Percentiles rank a stretch among this genome's conserved stretches.
phyloP scores from a whole-genome alignment of 176 grass and related monocot species.

The Musa schizocarpa region DNA sequence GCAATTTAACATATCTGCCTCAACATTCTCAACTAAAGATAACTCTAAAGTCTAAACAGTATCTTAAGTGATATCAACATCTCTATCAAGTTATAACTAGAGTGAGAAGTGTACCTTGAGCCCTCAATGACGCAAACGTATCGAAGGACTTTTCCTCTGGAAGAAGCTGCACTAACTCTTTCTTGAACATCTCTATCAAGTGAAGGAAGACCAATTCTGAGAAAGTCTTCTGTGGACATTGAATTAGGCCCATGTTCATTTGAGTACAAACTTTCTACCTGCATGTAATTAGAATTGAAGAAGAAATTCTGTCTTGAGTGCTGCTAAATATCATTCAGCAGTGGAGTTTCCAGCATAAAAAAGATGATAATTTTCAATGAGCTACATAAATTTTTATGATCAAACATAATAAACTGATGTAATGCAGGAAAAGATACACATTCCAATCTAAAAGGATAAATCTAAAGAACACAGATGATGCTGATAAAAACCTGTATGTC shows the following conservation, averaged over 20 bases:
- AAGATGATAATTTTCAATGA: neutral
- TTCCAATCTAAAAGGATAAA: neutral
- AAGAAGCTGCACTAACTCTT: constrained; percentile 53
- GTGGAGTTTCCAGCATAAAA: neutral
- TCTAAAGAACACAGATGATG: neutral
- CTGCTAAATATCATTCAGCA: neutral
- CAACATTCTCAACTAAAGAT: neutral
- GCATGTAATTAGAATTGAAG: constrained; percentile 19
- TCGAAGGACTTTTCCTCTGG: constrained; percentile 79
- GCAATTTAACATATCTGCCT: too few species aligned
- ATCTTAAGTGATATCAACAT: neutral
- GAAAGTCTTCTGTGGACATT: constrained; percentile 56
- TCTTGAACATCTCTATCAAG: constrained; percentile 66
- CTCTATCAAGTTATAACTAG: neutral
- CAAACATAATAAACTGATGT: neutral
- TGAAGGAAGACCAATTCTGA: constrained; percentile 49
- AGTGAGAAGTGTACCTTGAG: constrained; percentile 35
- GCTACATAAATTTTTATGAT: neutral
- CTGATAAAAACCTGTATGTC: constrained; percentile 49
- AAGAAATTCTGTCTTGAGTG: neutral
- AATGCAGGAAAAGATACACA: neutral
- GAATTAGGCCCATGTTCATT: constrained; percentile 56
- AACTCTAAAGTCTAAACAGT: neutral
- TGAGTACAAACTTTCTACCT: constrained; percentile 92
- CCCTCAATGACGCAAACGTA: constrained; percentile 61